Base-by-base conservation (phyloP, 371 early-diverging fungal genomes). In the Lichtheimia hyalospora region DNA sequence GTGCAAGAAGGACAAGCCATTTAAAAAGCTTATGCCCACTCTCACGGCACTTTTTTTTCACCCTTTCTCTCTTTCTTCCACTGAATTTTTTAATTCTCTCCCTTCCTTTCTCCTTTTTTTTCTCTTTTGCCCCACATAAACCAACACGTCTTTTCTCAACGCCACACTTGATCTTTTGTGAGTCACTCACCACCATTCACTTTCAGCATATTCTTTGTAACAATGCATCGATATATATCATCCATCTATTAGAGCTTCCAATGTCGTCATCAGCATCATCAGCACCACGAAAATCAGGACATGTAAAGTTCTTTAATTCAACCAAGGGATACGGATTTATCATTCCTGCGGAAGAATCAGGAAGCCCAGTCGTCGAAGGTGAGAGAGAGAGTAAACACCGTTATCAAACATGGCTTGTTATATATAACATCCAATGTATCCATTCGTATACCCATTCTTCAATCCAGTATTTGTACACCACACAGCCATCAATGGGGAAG, bases 321-420 rank as follows among this genome's bases (percentile, higher is more conserved):
- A 86, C 84, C 67, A 94, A 94, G 76, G 95, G 94, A 40, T 94
- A 86, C 64, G 95, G 95, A 0, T 94, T 94, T 69, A 90, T 94
- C 62, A 81, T 93, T 58, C 91, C 92, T 7, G 76, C 82, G 54
- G 87, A 87, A 48, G 67, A 75, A 41, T 79, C 77, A 14, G 58
- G 63, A 18, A 69, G 69, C 24, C 71, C 78, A 51, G 21, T 60
- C n/a, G 52, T 61, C 49, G 92, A 92, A 86, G 88, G 92, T 91
- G 52, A 57, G 23, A 49, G 24, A 46, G 23, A 24, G n/a, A 55
- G 4, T 12, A 16, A 28, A 52, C 24, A 15, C 27, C 27, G 7
- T 48, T 18, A 53, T 20, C 24, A 43, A 46, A 50, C 21, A 20
- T 59, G 20, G 12, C 27, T 5, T 27, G 54, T 49, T 27, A 2